Evolutionary conservation across 345 rosid species (phyloP), one percentile per base, ranked within the genome.

Genomic region (Trapa bicornis): DNA sequence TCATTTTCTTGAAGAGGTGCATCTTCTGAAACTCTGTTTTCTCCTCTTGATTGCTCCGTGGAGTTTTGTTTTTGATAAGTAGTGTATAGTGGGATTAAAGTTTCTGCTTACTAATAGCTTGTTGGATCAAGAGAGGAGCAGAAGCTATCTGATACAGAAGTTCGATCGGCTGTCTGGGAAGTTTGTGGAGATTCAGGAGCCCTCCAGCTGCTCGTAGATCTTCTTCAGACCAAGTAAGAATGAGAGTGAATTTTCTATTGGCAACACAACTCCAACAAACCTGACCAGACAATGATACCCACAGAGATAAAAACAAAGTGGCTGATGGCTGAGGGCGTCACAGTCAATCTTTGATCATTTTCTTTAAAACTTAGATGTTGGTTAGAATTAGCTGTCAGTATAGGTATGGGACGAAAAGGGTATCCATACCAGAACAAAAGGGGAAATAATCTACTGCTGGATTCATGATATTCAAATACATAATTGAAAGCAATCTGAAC

Each of bases 121-220:
- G 79, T 85, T 66, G 90, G 84, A 48, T 71, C 87, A 69, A 79
- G 78, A 68, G 82, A 80, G 74, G 86, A 82, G 47, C 79, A 88
- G 67, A 84, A 84, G 72, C 96, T 90, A 65, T 75, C 86, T 17
- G 90, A 85, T 48, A 65, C 84, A 35, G 98, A 93, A 85, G 91
- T 93, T n/a, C 82, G 86, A 76, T 79, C 88, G 72, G 98, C 94
- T 6, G 78, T 88, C 57, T 93, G 97, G 98, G 96, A 93, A 83
- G 92, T 77, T 65, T 89, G 89, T 67, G 97, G 97, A 52, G 96
- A 93, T 81, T 89, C 89, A 58, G 97, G 97, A 75, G 98, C 97
- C 71, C 67, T 93, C 68, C 96, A 93, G 73, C 77, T 93, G 71
- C 92, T 93, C 70, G 85, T 93, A 48, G 98, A 93, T 82, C 96